Evolutionary conservation across 306 rosid species (phyloP), one percentile per base, ranked within the genome.

Genomic region (Rosa persica): DNA sequence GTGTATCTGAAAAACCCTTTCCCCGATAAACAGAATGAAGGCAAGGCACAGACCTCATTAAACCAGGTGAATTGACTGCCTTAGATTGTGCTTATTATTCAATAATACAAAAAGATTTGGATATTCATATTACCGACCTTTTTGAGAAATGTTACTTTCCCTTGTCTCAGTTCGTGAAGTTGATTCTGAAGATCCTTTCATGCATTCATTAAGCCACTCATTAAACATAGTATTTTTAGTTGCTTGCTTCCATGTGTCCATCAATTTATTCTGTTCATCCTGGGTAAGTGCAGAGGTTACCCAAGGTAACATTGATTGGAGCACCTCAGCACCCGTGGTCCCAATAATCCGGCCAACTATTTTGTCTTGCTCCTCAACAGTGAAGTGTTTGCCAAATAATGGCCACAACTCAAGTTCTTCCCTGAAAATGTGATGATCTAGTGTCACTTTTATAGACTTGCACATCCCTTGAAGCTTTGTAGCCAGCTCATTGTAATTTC

Each of bases 381-480:
- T 87, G 87, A 96, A 96, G 85, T 96, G 97, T 81, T 76, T 90
- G 12, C 96, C 98, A 81, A 93, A 93, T 86, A 96, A 85, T 12
- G 99, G 99, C 99, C 99, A 96, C 81, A 96, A 89, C 83, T 96
- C 99, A 19, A 86, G 93, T 86, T 96, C 99, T 87, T 96, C 99
- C 88, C 99, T 86, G 81, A 85, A 96, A 84, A 96, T 93, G 86
- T 96, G 99, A 80, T 96, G 97, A 89, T 96, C 99, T 51, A 96
- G 85, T 27, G 99, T 86, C 76, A 96, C 96, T 78, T 96, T 86
- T 73, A 96, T 60, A 78, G 99, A 96, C 86, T 96, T 96, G 87
- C 96, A 93, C 99, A 96, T 96, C 82, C 99, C 99, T 88, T 96
- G 99, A 84, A 96, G 97, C 93, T 91, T 91, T 72, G 98, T 96